Evolutionary conservation across 768 basidiomycete species (phyloP).

Genomic region (Hypholoma sublateritium): DNA sequence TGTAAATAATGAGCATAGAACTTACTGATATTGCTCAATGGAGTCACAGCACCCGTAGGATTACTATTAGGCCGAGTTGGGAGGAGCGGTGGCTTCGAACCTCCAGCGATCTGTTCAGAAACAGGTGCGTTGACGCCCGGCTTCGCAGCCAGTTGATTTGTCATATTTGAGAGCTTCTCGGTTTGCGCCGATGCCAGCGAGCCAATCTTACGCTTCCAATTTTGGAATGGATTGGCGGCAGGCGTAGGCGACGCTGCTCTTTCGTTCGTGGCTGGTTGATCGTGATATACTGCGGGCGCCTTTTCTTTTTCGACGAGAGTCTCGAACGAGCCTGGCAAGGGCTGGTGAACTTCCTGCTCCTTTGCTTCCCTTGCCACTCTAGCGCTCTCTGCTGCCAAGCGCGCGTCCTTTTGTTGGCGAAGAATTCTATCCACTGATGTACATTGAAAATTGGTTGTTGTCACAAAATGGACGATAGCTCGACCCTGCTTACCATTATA

Average conservation of each 20-base stretch:
- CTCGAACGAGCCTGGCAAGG: slow-evolving; percentile 2
- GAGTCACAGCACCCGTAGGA: slow-evolving; percentile 12
- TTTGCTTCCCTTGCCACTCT: slow-evolving; percentile 29
- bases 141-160: neutral
- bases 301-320: neutral
- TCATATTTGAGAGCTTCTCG: neutral
- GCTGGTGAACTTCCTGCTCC: slow-evolving; percentile 20
- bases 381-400: slow-evolving; percentile 50
- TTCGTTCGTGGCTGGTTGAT: neutral
- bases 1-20: neutral
- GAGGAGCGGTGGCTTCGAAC: neutral
- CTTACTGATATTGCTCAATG: slow-evolving; percentile 42
- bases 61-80: neutral
- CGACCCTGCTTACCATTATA: slow-evolving; percentile 63
- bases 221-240: slow-evolving; percentile 20
- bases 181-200: slow-evolving; percentile 10
- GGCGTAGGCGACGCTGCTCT: neutral
- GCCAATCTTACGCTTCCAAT: slow-evolving; percentile 28
- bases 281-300: neutral
- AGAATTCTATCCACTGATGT: slow-evolving; percentile 84
- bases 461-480: too few relatives aligned
- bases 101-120: neutral
- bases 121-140: neutral
- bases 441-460: slow-evolving; percentile 3
- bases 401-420: slow-evolving; percentile 74